Base-by-base conservation (phyloP, 1,284 basidiomycete genomes). In the Leccinum solheimii region DNA sequence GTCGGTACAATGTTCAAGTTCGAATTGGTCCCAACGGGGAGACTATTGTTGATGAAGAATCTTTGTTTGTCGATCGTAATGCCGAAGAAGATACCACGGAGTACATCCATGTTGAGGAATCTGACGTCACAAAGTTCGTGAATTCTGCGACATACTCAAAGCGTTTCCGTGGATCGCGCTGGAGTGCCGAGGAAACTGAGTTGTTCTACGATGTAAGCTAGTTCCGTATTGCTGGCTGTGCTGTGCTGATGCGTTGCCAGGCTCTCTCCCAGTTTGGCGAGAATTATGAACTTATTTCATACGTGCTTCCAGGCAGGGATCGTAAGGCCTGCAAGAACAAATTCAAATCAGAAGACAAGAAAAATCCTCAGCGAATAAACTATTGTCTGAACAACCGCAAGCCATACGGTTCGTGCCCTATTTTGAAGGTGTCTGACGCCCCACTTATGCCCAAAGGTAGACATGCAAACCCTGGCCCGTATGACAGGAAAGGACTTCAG, bases 271-370 rank as follows among this genome's bases (percentile, higher is more conserved):
- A 94, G 71, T 95, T 94, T 71, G 94, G 94, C 38, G 92, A 94
- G 72, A 95, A 96, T 67, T 96, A 95, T 70, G 94, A 96, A 72
- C 84, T 96, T 61, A 94, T 96, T 60, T 90, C 94, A 2, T 88
- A 88, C 64, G 82, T 95, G 10, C 82, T 96, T 38, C 92, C 93
- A 30, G 88, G 89, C 16, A 87, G 94, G n/a, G 90, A 92, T 69
- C 83, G 94, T 16, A 91, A 90, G 67, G 87, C 92, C 52, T 95
- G 95, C 76, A 94, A 94, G 76, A 90, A 90, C 69, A 97, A 97
- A 74, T 96, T 94, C 80, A 94, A 91, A 68, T 81, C 86, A 0
- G 94, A 96, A 74, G 94, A 96, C 72, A 91, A 86, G 76, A 86
- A 83, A 69, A 88, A 94, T 70, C 81, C 87, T 27, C 81, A 78